Percentiles rank a stretch among this genome's conserved stretches.
Evolutionary conservation across 441 rosid genomes (phyloP).

Genomic region (Adansonia grandidieri): DNA sequence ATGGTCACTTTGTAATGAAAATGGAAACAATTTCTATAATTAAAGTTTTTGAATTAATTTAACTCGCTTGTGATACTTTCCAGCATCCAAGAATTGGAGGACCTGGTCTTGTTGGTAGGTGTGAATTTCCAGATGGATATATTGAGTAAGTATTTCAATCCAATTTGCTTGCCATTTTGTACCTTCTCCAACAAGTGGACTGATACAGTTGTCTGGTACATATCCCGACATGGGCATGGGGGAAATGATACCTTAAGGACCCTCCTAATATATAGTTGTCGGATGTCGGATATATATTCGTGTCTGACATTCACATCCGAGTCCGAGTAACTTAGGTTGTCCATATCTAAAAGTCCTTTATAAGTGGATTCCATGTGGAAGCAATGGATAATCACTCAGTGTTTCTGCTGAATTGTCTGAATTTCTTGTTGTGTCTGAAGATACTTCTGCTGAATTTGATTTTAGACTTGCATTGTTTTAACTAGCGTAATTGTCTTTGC

Average conservation of each 20-base stretch:
- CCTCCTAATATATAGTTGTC: no score
- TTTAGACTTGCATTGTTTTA: background rate
- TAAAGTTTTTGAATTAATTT: background rate
- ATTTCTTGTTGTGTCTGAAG: background rate
- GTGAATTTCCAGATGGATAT: conserved; percentile 74
- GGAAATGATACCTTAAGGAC: no score
- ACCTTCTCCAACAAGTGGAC: no score
- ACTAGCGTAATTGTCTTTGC: background rate
- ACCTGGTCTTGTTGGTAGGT: conserved; percentile 81
- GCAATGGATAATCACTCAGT: background rate
- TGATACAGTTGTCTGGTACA: no score
- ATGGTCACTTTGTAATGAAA: background rate
- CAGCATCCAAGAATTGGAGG: conserved; percentile 95
- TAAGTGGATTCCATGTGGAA: background rate
- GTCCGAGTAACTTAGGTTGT: background rate
- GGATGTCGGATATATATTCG: no score
- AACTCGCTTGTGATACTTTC: conserved; percentile 26
- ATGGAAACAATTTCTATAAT: background rate
- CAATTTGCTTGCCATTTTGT: background rate
- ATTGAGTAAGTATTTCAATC: conserved; percentile 61
- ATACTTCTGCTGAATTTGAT: background rate
- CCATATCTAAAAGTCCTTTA: background rate
- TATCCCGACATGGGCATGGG: no score
- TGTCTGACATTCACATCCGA: no score
- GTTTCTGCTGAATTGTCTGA: background rate